Evolutionary conservation across 345 rosid genomes (phyloP).

Genomic region (Clausena lansium): DNA sequence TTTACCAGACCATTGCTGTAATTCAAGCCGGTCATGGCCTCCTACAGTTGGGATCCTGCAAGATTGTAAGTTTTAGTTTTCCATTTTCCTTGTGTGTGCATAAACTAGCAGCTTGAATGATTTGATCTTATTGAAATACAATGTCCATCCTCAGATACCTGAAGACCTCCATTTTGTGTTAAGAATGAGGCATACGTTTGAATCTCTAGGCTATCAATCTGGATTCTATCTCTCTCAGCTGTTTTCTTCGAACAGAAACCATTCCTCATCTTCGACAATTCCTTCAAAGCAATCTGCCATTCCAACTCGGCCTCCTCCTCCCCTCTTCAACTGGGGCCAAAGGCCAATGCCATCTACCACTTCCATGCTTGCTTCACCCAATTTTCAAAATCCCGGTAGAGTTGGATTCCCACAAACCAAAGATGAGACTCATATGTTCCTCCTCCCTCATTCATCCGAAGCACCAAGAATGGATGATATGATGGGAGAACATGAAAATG

Average conservation of each 20-base stretch:
- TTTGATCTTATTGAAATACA: constrained; percentile 1
- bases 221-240: constrained; percentile 94
- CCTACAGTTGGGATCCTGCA: constrained; percentile 93
- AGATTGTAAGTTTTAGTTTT: constrained; percentile 61
- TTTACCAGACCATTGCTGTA: constrained; percentile 88
- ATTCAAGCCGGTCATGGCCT: constrained; percentile 99
- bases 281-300: constrained; percentile 55
- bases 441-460: constrained; percentile 52
- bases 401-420: constrained; percentile 56
- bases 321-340: constrained; percentile 61
- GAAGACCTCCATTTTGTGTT: constrained; percentile 98
- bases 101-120: not conserved
- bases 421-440: constrained; percentile 74
- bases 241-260: constrained; percentile 63
- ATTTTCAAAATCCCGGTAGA: constrained; percentile 55
- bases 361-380: constrained; percentile 61
- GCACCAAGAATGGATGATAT: constrained; percentile 41
- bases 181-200: constrained; percentile 92
- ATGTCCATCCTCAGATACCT: constrained; percentile 50
- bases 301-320: constrained; percentile 60
- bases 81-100: not conserved
- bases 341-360: constrained; percentile 47
- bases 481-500: constrained; percentile 71
- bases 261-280: constrained; percentile 48
- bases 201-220: constrained; percentile 89